phyloP scores from a whole-genome alignment of 2,329 filamentous ascomycete species.

The Byssochlamys sp. region DNA sequence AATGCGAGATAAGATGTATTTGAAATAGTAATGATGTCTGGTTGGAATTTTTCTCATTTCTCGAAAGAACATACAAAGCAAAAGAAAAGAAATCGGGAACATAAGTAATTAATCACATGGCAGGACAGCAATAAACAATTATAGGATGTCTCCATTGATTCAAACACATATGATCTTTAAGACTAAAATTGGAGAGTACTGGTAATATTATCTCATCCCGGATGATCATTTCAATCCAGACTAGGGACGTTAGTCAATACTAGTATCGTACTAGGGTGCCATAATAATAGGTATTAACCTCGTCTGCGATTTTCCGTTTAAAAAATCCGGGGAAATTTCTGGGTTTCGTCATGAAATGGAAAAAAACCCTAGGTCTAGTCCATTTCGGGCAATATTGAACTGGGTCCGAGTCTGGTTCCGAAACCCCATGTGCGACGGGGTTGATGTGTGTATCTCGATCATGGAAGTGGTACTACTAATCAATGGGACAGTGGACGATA shows the following conservation, averaged over 20 bases:
- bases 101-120: no score
- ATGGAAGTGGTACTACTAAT: not conserved
- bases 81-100: no score
- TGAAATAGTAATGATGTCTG: no score
- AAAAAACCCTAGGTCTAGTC: not conserved
- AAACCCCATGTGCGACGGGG: not conserved
- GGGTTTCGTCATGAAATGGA: not conserved
- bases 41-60: no score
- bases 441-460: no score
- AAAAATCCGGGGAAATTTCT: not conserved
- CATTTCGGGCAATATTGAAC: not conserved
- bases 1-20: not conserved
- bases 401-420: not conserved
- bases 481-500: not conserved
- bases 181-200: no score
- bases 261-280: not conserved
- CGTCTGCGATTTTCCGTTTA: not conserved
- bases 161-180: no score
- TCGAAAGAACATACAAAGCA: no score
- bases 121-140: no score
- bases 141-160: no score
- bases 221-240: not conserved
- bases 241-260: not conserved
- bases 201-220: not conserved
- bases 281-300: not conserved